These are phyloP conservation scores for Tillandsia fasciculata DNA, from an alignment of 176 grass and related monocot genomes.

Conservation along the genomic window DNA sequence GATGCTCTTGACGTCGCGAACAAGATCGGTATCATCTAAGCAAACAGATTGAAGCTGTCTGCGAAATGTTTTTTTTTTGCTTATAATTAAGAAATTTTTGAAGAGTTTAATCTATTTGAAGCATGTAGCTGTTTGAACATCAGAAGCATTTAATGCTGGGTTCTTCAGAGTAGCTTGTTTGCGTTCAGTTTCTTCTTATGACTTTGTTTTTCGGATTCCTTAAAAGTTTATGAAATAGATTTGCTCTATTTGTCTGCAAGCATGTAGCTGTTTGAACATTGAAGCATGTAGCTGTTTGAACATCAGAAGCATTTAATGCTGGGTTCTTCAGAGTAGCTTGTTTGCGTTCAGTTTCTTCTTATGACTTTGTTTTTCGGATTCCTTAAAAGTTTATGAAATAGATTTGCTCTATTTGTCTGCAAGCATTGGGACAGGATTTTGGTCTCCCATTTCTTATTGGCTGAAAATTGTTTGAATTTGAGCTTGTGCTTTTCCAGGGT, in stretches of 20 bases:
- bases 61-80: no score
- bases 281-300: neutral
- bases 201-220: neutral
- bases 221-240: no score
- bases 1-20: conserved; percentile 71
- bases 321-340: neutral
- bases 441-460: no score
- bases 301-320: neutral
- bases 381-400: no score
- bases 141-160: neutral
- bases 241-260: no score
- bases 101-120: no score
- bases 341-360: neutral
- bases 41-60: conserved; percentile 2
- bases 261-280: neutral
- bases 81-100: no score
- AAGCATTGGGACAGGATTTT: no score
- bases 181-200: neutral
- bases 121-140: neutral
- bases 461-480: no score
- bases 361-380: neutral
- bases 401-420: no score
- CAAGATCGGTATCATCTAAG: conserved; percentile 73
- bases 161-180: neutral
- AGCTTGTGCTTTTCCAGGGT: no score